These are phyloP conservation scores for Sordariomycetes sp. DNA, from an alignment of 2,329 filamentous ascomycete genomes.

Conservation along the genomic window DNA sequence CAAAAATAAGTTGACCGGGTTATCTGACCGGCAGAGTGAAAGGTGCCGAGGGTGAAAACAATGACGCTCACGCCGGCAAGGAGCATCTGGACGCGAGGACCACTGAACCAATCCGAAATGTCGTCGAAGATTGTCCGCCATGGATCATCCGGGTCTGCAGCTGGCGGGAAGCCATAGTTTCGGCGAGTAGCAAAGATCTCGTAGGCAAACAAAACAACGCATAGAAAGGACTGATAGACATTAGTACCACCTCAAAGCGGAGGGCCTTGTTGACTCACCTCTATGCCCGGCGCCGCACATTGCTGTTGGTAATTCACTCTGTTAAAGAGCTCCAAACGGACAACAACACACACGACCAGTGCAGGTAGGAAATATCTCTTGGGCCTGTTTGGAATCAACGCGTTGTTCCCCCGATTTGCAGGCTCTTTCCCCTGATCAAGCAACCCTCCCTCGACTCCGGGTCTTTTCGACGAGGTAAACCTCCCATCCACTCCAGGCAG, in stretches of 20 bases:
- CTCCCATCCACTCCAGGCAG: slow-evolving; percentile 36
- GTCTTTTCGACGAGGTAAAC: slow-evolving; percentile 22
- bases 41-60: slow-evolving; percentile 33
- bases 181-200: slow-evolving; percentile 29
- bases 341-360: slow-evolving; percentile 32
- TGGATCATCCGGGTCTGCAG: slow-evolving; percentile 32
- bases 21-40: slow-evolving; percentile 25
- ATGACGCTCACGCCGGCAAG: slow-evolving; percentile 24
- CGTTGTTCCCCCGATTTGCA: slow-evolving; percentile 23
- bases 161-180: slow-evolving; percentile 17
- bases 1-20: slow-evolving; percentile 43
- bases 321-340: slow-evolving; percentile 39
- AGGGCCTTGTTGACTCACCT: slow-evolving; percentile 20
- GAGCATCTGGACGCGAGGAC: slow-evolving; percentile 25
- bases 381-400: slow-evolving; percentile 33
- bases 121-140: slow-evolving; percentile 40
- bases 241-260: slow-evolving; percentile 2
- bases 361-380: slow-evolving; percentile 33
- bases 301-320: slow-evolving; percentile 36
- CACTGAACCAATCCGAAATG: slow-evolving; percentile 34
- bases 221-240: slow-evolving; percentile 32
- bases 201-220: slow-evolving; percentile 32
- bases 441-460: slow-evolving; percentile 9
- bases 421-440: slow-evolving; percentile 13
- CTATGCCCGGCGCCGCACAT: slow-evolving; percentile 39